phyloP scores from a whole-genome alignment of 495 filamentous ascomycete species.

The Daldinia grandis region DNA sequence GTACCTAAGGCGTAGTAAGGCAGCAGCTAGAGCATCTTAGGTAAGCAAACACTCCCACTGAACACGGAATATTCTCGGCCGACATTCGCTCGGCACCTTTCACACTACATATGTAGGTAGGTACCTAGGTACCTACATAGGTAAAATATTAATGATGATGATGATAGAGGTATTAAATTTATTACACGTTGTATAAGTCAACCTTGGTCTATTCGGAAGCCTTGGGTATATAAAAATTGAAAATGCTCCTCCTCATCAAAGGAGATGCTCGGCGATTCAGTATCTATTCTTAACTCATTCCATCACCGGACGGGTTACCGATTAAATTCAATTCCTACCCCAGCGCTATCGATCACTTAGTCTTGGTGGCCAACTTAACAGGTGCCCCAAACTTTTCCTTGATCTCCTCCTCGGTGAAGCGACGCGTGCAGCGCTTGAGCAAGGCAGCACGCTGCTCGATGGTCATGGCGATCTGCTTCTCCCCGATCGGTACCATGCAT shows the following conservation, averaged over 20 bases:
- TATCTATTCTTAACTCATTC: neutral
- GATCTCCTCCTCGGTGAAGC: constrained; percentile 67
- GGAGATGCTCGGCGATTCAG: neutral
- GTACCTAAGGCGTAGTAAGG: too few species aligned
- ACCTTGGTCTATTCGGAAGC: neutral
- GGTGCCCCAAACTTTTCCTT: constrained; percentile 49
- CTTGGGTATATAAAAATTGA: neutral
- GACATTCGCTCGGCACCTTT: neutral
- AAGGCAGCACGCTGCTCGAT: constrained; percentile 66
- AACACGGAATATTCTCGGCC: neutral
- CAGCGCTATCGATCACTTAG: neutral
- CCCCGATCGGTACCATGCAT: constrained; percentile 73
- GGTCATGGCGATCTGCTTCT: constrained; percentile 67
- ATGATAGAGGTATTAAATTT: neutral
- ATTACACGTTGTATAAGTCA: neutral
- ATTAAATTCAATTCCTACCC: neutral
- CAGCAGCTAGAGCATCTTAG: neutral
- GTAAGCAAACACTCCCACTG: neutral
- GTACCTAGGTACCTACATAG: too few species aligned
- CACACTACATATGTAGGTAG: too few species aligned
- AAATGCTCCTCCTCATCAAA: neutral
- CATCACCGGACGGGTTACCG: neutral
- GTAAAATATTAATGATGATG: too few species aligned
- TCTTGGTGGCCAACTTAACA: constrained; percentile 5
- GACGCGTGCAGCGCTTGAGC: constrained; percentile 67